A percentile compares a stretch with the other conserved stretches of the same genome.
Conservation (phyloP, 805 yeast species). For the Saturnispora serradocipensis region DNA sequence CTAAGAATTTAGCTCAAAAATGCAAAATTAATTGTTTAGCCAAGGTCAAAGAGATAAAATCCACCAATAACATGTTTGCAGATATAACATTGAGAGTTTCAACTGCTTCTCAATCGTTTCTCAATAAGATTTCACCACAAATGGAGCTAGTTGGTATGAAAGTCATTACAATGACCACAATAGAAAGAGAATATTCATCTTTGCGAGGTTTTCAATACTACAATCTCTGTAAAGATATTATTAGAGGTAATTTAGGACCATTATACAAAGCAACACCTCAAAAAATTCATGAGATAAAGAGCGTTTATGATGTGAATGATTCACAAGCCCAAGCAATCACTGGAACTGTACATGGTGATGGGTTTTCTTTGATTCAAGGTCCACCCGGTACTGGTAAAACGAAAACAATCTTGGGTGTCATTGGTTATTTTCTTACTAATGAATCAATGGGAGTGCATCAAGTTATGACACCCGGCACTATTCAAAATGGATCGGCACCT, state of each 20-base stretch:
- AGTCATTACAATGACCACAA: slow-evolving; percentile 80
- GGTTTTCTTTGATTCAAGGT: slow-evolving; percentile 90
- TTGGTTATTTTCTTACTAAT: slow-evolving; percentile 61
- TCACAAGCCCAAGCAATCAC: slow-evolving; percentile 90
- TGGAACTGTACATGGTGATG: slow-evolving; percentile 56
- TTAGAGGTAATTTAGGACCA: slow-evolving; percentile 53
- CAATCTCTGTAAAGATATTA: slow-evolving; percentile 59
- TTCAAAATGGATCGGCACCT: slow-evolving; percentile 4
- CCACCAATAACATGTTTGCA: slow-evolving; percentile 51
- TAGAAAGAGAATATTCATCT: slow-evolving; percentile 88
- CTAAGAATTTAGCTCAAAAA: slow-evolving; percentile 11
- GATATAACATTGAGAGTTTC: slow-evolving; percentile 70
- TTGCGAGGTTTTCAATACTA: slow-evolving; percentile 75
- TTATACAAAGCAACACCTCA: slow-evolving; percentile 30
- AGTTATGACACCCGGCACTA: slow-evolving; percentile 10
- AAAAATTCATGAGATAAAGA: slow-evolving; percentile 35
- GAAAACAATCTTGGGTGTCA: slow-evolving; percentile 85
- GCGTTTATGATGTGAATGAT: slow-evolving; percentile 54
- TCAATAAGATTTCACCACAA: slow-evolving; percentile 52
- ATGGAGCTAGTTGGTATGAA: slow-evolving; percentile 57
- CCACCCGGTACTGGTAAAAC: slow-evolving; percentile 99
- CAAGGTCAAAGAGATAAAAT: slow-evolving; percentile 64
- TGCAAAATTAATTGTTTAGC: slow-evolving; percentile 59
- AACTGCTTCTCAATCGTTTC: slow-evolving; percentile 39
- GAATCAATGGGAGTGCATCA: slow-evolving; percentile 6